Percentiles rank a stretch among this genome's conserved stretches.
phyloP scores from a whole-genome alignment of 176 grass and related monocot species.

The Oryza nivara region DNA sequence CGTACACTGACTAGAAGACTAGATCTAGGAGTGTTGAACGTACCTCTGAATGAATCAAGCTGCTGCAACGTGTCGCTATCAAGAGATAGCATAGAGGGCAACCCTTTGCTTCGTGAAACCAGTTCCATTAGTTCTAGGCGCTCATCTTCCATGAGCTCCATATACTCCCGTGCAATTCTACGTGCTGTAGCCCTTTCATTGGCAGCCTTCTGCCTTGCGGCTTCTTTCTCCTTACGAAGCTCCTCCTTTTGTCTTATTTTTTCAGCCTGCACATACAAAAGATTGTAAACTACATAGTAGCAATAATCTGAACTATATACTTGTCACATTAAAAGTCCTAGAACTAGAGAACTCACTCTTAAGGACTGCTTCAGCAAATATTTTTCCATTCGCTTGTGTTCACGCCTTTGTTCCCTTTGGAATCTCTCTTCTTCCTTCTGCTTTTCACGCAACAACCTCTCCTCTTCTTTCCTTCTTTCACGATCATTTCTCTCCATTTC shows the following conservation, averaged over 20 bases:
- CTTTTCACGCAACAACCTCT: constrained; percentile 77
- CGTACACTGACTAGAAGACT: neutral
- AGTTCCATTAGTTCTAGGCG: constrained; percentile 96
- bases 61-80: constrained; percentile 85
- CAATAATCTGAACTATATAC: neutral
- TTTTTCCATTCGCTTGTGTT: constrained; percentile 90
- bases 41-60: constrained; percentile 93
- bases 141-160: constrained; percentile 96
- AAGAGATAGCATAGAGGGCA: constrained; percentile 81
- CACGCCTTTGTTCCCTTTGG: constrained; percentile 79
- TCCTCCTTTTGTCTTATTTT: constrained; percentile 93
- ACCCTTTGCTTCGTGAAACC: constrained; percentile 76
- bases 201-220: constrained; percentile 82
- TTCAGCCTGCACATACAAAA: constrained; percentile 61
- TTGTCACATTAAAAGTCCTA: constrained; percentile 16
- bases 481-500: constrained; percentile 87
- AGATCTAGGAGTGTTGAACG: constrained; percentile 6
- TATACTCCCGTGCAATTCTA: constrained; percentile 82
- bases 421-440: constrained; percentile 88
- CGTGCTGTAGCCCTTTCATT: constrained; percentile 91
- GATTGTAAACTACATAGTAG: constrained; percentile 39
- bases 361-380: constrained; percentile 72
- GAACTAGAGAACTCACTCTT: constrained; percentile 58
- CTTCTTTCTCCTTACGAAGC: constrained; percentile 83
- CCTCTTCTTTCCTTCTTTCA: constrained; percentile 95